Evolutionary conservation across 345 rosid species (phyloP), one percentile per base, ranked within the genome.

Genomic region (Firmiana major): DNA sequence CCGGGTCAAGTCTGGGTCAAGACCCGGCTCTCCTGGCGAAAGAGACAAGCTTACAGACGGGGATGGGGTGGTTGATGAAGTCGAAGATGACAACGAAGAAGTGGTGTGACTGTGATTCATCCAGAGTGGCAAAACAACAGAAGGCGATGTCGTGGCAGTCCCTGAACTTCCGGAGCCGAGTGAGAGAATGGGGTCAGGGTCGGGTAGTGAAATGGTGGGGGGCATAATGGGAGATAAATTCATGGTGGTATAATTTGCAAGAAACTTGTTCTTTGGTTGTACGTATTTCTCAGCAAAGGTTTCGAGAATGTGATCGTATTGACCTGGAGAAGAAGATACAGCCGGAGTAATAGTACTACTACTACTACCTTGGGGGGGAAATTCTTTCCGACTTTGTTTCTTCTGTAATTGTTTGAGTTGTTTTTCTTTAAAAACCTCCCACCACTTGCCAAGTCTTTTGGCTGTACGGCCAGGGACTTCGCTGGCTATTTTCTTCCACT

Each of bases 361-460:
- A 48, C 38, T 46, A 70, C 21, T 77, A 66, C 59, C 76, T 36
- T 62, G 28, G 38, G 58, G 42, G 43, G 58, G 16, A 28, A 48
- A 42, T 6, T 65, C 67, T 22, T 60, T 51, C 19, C 71, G 36
- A 76, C 68, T 75, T 76, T 83, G 82, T 51, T 76, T 74, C 43
- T 78, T 87, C 64, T 85, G 81, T 48, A 75, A 75, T 76, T 87
- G 84, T 38, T 85, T 80, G 71, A 78, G 83, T 69, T 85, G 90
- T 78, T 82, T 87, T 81, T 85, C 90, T 48, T 83, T 87, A 54
- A 83, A 85, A 19, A 87, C 90, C 78, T 87, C 90, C 88, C 88
- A 87, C 90, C 90, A 87, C 83, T 87, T 87, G 28, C 88, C 90
- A 0, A 87, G 80, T 64, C 90, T 76, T 72, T 85, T 87, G 5